Evolutionary conservation across 2,329 filamentous ascomycete genomes (phyloP), one percentile per base, ranked within the genome.

Genomic region (Neofusicoccum parvum): DNA sequence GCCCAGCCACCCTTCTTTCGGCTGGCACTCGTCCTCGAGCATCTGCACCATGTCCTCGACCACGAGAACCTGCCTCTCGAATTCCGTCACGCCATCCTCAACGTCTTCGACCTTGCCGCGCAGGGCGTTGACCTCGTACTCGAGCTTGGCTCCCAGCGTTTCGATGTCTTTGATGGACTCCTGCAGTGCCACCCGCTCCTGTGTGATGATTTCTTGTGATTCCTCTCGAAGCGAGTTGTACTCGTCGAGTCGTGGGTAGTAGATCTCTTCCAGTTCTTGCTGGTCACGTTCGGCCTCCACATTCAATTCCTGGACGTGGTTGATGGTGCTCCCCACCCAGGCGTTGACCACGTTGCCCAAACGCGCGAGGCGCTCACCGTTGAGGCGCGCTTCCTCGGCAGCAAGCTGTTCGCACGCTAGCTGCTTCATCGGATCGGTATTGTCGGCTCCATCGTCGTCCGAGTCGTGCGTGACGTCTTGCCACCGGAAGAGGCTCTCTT

Each of bases 81-180:
- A 96, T 67, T 93, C 90, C 11, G 80, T 81, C 0, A 96, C 87
- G 0, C 91, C 91, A 67, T 92, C 90, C 73, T 97, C 93, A 9
- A 97, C 91, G 73, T 98, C 94, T 71, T 91, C 86, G 10, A 97
- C 90, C 72, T 92, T 92, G 54, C 89, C 88, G 56, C 88, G 84
- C n/a, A 98, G 81, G 15, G 88, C 88, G 67, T 90, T 87, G 67
- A 97, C 89, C 80, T 97, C 94, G 77, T 98, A 98, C 72, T 98
- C 94, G 64, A 98, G 83, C 77, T 94, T 94, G 20, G 92, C 92
- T 2, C 90, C 88, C 45, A 96, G 81, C 23, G 90, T 86, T 75
- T 96, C 93, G 14, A 97, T 83, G 68, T 95, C 91, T 75, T 90
- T 90, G 67, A 93, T 82, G 15, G 85, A 85, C 73, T 95, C 92